These are phyloP conservation scores for Taphrina wiesneri DNA, from an alignment of 1,139 yeast species.

Conservation along the genomic window DNA sequence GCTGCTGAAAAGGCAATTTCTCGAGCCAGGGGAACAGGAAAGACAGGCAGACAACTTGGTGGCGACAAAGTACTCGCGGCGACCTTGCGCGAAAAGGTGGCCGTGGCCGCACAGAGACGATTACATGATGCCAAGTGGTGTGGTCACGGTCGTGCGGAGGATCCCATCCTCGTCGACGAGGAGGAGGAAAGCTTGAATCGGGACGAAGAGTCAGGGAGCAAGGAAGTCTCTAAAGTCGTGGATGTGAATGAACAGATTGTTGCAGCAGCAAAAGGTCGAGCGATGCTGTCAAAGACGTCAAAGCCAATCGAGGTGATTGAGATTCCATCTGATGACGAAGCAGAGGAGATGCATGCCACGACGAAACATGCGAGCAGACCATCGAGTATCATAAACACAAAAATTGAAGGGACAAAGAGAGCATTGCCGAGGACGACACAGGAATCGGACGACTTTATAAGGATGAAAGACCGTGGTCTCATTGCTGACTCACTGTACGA, in stretches of 20 bases:
- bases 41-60: slow-evolving; percentile 42
- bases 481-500: slow-evolving; percentile 18
- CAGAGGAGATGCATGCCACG: not conserved
- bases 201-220: not conserved
- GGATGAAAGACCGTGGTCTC: slow-evolving; percentile 25
- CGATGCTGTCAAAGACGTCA: not conserved
- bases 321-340: slow-evolving; percentile 19
- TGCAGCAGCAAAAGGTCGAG: not conserved
- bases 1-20: slow-evolving; percentile 34
- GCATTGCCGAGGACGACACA: not conserved
- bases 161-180: slow-evolving; percentile 21
- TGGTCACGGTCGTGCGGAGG: slow-evolving; percentile 38
- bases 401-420: not conserved
- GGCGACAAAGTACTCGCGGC: slow-evolving; percentile 39
- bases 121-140: slow-evolving; percentile 62
- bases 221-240: not conserved
- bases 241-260: not conserved
- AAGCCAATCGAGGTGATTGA: not conserved
- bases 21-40: slow-evolving; percentile 35
- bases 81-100: slow-evolving; percentile 54
- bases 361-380: not conserved
- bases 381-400: not conserved
- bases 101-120: slow-evolving; percentile 70
- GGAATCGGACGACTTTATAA: not conserved
- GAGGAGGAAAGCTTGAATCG: slow-evolving; percentile 17